A percentile compares a stretch with the other conserved stretches of the same genome.
These are phyloP conservation scores for Vanilla planifolia DNA, from an alignment of 106 monocot genomes.

Conservation along the genomic window DNA sequence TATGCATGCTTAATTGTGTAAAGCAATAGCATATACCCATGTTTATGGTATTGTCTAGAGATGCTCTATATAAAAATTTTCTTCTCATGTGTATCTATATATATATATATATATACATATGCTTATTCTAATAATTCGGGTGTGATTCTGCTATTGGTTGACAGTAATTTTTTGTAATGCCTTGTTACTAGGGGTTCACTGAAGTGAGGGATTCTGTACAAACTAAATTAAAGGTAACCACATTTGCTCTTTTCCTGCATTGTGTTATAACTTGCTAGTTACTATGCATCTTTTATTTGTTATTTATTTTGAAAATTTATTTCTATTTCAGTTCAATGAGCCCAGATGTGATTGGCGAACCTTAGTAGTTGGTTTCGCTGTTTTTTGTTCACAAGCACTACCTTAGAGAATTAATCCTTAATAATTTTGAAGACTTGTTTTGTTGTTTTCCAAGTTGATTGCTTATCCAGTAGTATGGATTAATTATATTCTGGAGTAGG, in stretches of 20 bases:
- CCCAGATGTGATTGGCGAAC: background rate
- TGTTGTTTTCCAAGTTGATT: too few relatives aligned
- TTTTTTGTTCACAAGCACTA: background rate
- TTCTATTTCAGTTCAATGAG: background rate
- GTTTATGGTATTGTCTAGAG: too few relatives aligned
- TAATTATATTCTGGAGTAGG: too few relatives aligned
- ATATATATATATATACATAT: too few relatives aligned
- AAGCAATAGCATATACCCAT: background rate
- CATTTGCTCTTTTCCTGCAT: background rate
- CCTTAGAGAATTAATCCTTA: too few relatives aligned
- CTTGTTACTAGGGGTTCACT: slow-evolving; percentile 43
- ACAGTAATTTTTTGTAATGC: background rate
- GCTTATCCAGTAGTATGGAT: too few relatives aligned
- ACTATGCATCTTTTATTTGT: background rate
- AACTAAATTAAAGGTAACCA: slow-evolving; percentile 49
- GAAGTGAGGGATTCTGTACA: slow-evolving; percentile 22
- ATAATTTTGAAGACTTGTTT: too few relatives aligned
- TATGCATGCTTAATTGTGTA: background rate
- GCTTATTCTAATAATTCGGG: too few relatives aligned
- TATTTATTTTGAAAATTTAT: background rate
- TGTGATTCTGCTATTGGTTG: background rate
- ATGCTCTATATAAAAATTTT: too few relatives aligned
- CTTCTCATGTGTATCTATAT: too few relatives aligned
- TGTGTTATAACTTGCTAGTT: background rate
- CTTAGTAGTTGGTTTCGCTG: background rate